Evolutionary conservation across 441 rosid genomes (phyloP).

Genomic region (Gossypium davidsonii): DNA sequence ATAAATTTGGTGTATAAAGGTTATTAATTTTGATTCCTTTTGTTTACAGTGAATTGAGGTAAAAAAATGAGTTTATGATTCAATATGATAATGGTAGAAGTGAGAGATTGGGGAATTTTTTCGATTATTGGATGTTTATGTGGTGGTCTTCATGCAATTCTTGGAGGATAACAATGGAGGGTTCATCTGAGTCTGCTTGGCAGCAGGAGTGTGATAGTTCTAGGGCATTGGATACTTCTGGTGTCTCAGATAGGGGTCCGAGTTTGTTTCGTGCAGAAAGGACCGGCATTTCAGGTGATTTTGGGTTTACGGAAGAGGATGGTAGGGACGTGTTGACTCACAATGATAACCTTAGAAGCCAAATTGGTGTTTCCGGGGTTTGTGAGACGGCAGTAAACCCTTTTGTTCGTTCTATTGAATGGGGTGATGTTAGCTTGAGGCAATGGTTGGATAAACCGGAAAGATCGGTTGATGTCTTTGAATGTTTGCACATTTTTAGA

Average conservation of each 20-base stretch:
- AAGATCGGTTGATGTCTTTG: conserved; percentile 57
- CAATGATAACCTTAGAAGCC: conserved; percentile 43
- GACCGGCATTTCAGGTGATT: conserved; percentile 26
- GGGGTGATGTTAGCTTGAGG: conserved; percentile 83
- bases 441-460: conserved; percentile 84
- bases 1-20: background rate
- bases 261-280: conserved; percentile 29
- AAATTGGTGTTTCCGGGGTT: conserved; percentile 41
- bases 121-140: conserved; percentile 10
- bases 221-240: conserved; percentile 50
- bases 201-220: conserved; percentile 49
- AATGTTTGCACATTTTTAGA: conserved; percentile 80
- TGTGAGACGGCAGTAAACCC: conserved; percentile 44
- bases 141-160: conserved; percentile 39
- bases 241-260: conserved; percentile 48
- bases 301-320: conserved; percentile 34
- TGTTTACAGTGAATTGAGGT: conserved; percentile 23
- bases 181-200: conserved; percentile 68
- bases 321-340: conserved; percentile 42
- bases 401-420: conserved; percentile 47
- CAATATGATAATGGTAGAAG: conserved; percentile 41
- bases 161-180: conserved; percentile 71
- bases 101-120: conserved; percentile 30
- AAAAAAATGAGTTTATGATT: conserved; percentile 39
- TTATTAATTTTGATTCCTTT: background rate